Base-by-base conservation (phyloP, 306 rosid species). In the Begonia peltatifolia region DNA sequence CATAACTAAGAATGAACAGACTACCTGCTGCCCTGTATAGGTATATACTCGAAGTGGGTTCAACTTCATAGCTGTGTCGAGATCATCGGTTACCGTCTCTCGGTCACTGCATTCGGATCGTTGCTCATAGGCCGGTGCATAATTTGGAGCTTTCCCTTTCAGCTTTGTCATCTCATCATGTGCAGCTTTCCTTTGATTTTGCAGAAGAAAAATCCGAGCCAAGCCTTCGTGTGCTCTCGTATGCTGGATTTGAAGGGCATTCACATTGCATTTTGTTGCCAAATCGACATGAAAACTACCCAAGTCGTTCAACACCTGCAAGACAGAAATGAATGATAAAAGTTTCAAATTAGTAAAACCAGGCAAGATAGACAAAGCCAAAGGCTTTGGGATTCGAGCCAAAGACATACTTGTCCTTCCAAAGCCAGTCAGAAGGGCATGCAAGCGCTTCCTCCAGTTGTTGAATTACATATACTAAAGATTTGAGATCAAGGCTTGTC, bases 151-250 rank as follows among this genome's bases (percentile, higher is more conserved):
- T 71, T 64, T 83, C 62, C 68, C 93, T 56, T 83, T 83, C 13
- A 87, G 84, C 69, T 63, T 77, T 17, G 89, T 83, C 93, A 87
- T 87, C 81, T 87, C 95, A 54, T 83, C 87, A 48, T 67, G 78
- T 7, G 93, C 95, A 17, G 77, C 78, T 70, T 87, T 76, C 15
- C 77, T 59, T 63, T 77, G 84, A 62, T 74, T 71, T 66, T 74
- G 75, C 53, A 77, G 82, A 63, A 79, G 93, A 76, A 73, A 78
- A 30, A 87, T 74, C 0, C 95, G 88, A 0, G 95, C 95, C 3
- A 87, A 59, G 41, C 95, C 95, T 71, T 87, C 88, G 66, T 83
- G 95, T 61, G 89, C 95, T 76, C 93, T 71, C n/a, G 95, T 78
- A 73, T 87, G 93, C 75, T 77, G 73, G 60, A 87, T 87, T 52